Evolutionary conservation across 352 stramenopile species (phyloP).

Genomic region (Globisporangium solare): DNA sequence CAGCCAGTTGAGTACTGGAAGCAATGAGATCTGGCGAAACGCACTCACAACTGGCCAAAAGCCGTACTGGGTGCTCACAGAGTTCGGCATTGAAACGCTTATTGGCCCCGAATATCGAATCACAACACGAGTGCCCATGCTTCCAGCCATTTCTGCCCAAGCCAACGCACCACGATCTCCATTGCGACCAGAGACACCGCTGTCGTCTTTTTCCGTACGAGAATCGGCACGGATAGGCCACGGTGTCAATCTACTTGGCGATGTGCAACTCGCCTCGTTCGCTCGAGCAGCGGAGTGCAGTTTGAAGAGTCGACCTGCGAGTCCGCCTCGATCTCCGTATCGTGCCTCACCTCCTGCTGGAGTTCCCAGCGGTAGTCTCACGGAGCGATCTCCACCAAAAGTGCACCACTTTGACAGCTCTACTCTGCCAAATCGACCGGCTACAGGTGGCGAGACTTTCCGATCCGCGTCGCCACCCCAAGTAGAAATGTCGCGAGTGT

Average conservation of each 20-base stretch:
- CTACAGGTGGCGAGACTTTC: constrained; percentile 1
- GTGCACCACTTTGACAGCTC: constrained; percentile 1
- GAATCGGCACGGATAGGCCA: constrained; percentile 43
- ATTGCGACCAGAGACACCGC: constrained; percentile 33
- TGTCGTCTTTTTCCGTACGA: constrained; percentile 32
- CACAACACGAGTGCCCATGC: constrained; percentile 38
- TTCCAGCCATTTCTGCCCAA: constrained; percentile 16
- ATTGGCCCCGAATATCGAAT: constrained; percentile 65
- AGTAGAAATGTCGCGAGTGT: background rate
- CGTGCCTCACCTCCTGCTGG: background rate
- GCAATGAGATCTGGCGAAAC: constrained; percentile 34
- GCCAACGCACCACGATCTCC: constrained; percentile 14
- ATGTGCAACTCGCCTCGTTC: constrained; percentile 41
- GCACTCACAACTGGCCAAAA: constrained; percentile 47
- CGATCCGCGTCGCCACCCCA: background rate
- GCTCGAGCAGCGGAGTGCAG: constrained; percentile 35
- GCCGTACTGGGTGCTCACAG: constrained; percentile 63
- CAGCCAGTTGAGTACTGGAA: constrained; percentile 15
- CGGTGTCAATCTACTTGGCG: constrained; percentile 38
- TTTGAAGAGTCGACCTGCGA: constrained; percentile 22
- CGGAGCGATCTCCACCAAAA: constrained; percentile 10
- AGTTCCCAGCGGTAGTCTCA: constrained; percentile 3
- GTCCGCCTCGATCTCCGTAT: constrained; percentile 27
- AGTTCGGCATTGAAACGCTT: constrained; percentile 47
- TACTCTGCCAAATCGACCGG: background rate